Conservation (phyloP, 2,329 filamentous ascomycete species). For the Scorias spongiosa region DNA sequence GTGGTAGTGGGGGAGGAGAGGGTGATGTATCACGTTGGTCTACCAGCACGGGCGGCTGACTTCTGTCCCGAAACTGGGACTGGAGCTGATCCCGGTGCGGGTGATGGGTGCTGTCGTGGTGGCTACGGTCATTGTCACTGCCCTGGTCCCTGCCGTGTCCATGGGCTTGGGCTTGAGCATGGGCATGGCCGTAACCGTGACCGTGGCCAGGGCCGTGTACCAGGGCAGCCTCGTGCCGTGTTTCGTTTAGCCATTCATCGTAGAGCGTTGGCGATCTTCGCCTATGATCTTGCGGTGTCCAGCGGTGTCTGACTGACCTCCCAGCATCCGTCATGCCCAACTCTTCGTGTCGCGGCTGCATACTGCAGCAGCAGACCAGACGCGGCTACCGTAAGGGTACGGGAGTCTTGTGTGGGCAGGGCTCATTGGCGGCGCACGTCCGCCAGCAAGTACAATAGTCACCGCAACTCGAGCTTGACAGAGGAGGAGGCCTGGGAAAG, state of each 20-base stretch:
- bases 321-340: background rate
- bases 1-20: background rate
- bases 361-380: no score
- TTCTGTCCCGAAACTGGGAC: conserved; percentile 1
- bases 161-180: conserved; percentile 4
- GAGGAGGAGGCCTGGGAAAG: background rate
- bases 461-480: background rate
- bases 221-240: conserved; percentile 6
- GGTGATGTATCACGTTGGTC: background rate
- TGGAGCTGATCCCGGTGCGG: conserved; percentile 1
- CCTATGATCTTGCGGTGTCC: conserved; percentile 2
- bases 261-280: conserved; percentile 17
- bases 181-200: conserved; percentile 8
- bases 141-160: no score
- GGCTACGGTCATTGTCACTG: no score
- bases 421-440: background rate
- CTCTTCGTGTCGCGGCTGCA: no score
- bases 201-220: conserved; percentile 5
- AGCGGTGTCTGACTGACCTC: conserved; percentile 3
- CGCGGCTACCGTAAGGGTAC: no score
- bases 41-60: background rate
- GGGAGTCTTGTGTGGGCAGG: background rate
- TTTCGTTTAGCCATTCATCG: conserved; percentile 17
- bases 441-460: background rate
- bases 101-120: conserved; percentile 9